Conservation (phyloP, 148 eudicot species). For the Persicaria tinctoria region DNA sequence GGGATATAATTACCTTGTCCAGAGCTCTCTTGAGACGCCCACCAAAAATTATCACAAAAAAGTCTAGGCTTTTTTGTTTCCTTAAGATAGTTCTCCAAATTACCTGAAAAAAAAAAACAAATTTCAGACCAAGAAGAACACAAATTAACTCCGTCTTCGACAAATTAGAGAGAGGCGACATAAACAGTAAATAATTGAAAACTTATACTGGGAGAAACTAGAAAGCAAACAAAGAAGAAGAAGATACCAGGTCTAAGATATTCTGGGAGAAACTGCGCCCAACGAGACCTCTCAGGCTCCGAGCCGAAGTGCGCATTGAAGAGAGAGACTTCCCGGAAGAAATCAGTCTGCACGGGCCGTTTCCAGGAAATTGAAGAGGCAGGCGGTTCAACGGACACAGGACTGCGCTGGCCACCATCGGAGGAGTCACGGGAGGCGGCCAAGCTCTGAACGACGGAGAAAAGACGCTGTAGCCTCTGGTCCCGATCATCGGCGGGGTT, state of each 20-base stretch:
- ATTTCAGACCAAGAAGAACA: background rate
- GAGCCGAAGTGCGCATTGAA: slow-evolving; percentile 9
- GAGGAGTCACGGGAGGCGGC: slow-evolving; percentile 2
- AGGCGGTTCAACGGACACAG: background rate
- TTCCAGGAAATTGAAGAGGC: background rate
- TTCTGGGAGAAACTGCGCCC: slow-evolving; percentile 9
- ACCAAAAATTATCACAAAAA: slow-evolving; percentile 11
- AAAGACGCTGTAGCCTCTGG: background rate
- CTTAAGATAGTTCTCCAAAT: slow-evolving; percentile 11
- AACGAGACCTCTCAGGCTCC: slow-evolving; percentile 7
- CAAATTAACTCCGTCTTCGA: background rate
- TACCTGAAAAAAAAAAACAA: background rate
- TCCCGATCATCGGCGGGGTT: background rate
- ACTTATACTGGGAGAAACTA: background rate
- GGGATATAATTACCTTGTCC: slow-evolving; percentile 8
- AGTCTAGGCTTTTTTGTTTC: slow-evolving; percentile 9
- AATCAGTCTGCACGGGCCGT: slow-evolving; percentile 10
- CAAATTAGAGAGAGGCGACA: background rate
- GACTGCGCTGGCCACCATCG: background rate
- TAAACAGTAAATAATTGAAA: background rate
- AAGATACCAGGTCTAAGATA: slow-evolving; percentile 14
- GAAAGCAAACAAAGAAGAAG: background rate
- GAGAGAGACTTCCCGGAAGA: slow-evolving; percentile 14
- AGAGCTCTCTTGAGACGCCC: background rate
- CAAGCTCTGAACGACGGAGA: background rate